Evolutionary conservation across 1,284 basidiomycete species (phyloP), one percentile per base, ranked within the genome.

Genomic region (Trametes pubescens): DNA sequence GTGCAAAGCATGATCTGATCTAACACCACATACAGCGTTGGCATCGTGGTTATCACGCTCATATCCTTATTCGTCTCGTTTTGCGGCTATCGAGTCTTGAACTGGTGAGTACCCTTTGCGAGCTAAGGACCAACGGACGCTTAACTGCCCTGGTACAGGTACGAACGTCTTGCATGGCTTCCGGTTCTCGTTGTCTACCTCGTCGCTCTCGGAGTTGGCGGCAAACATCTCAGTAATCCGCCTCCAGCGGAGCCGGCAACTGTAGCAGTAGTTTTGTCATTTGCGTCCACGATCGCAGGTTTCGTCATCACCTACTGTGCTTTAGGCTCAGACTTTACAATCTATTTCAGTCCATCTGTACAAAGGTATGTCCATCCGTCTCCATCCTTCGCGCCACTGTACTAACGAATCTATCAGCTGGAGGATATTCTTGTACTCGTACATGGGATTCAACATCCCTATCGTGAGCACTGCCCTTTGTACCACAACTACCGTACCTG

Each of bases 11-110:
- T 48, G 11, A 47, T 52, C 55, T 48, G 11, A 47, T 52, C 55
- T 64, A 18, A 64, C 51, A 16, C 16, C 35, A 60, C 59, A 55
- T 34, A 34, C 63, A 92, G 90, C 55, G 91, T 97, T 16, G 96
- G 96, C 0, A 98, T 98, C 62, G 91, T 96, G 29, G 88, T 98
- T 52, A 91, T 97, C 29, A 84, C 87, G 0, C 69, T 92, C 34
- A 83, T 97, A 51, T 90, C 93, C 3, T 82, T 98, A 26, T 73
- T 93, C 14, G 89, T 90, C 67, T 93, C 91, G 11, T 95, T 96
- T 74, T 92, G 88, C 73, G 94, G 94, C 0, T 89, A 89, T 73
- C 86, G 81, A 53, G 84, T 94, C 11, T 81, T 96, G n/a, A 84
- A 81, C 62, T 89, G 88, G 90, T 86, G 67, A 29, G 76, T 54